Base-by-base conservation (phyloP, 2,329 filamentous ascomycete genomes). In the Cladosporium sp. region DNA sequence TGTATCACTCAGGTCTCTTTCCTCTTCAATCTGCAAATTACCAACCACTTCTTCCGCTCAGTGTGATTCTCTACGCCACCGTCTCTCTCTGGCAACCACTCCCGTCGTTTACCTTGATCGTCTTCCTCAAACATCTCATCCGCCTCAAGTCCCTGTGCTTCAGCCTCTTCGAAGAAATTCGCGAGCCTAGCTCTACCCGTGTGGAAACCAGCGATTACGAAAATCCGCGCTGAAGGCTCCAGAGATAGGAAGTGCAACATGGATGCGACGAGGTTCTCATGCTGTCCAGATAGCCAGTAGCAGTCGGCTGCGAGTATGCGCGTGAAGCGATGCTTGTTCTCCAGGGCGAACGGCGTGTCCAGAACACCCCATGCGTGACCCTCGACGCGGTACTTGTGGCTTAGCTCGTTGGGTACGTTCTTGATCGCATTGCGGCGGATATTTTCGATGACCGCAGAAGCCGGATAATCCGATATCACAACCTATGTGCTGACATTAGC, bases 281-380 rank as follows among this genome's bases (percentile, higher is more conserved):
- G 86, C 70, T 88, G 78, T 71, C 77, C 78, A 1, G 80, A 78
- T 82, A 88, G 87, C 85, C 85, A 89, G 50, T 86, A 75, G 60
- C 85, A 88, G 67, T 89, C 85, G 54, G 83, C 82, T 0, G 81
- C 82, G n/a, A 88, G 67, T 35, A 89, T 72, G 51, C 82, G 77
- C 39, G 80, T 80, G 61, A 83, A 87, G 1, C 56, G 51, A 7
- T 68, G 67, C 11, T 67, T 67, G 43, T 70, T 56, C 1, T 57
- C 43, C 6, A 38, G 19, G 11, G 72, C 67, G 42, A 79, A 72
- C 20, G 63, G 36, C 13, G 69, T 66, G 12, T 66, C 59, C 1
- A 79, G 62, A 15, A 76, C 75, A 6, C 85, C 84, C 85, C 85
- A 88, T 32, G 72, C 68, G 59, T 88, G 85, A 1, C 82, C 83